phyloP scores from a whole-genome alignment of 2,329 filamentous ascomycete genomes.

The Xylaria hypoxylon region DNA sequence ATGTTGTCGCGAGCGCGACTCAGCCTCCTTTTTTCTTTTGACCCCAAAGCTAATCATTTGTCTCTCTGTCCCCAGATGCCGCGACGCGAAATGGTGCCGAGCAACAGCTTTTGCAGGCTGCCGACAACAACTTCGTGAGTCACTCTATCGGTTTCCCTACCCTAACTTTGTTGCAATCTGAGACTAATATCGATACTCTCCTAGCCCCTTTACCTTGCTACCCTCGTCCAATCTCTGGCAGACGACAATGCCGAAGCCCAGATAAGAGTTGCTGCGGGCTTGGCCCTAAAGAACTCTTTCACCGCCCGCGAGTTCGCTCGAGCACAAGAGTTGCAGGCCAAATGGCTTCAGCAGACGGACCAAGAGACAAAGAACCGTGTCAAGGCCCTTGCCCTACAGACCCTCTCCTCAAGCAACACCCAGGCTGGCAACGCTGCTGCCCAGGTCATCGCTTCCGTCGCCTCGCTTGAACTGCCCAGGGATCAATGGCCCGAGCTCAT shows the following conservation, averaged over 20 bases:
- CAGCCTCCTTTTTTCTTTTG: slow-evolving; percentile 14
- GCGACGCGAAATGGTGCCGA: slow-evolving; percentile 90
- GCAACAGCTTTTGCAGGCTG: slow-evolving; percentile 91
- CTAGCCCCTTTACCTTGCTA: slow-evolving; percentile 87
- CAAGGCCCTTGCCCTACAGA: slow-evolving; percentile 91
- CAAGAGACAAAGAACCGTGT: slow-evolving; percentile 85
- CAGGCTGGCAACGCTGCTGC: slow-evolving; percentile 90
- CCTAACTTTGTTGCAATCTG: slow-evolving; percentile 34
- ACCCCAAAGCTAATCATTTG: slow-evolving; percentile 51
- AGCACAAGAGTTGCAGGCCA: slow-evolving; percentile 88
- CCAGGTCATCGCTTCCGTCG: slow-evolving; percentile 95
- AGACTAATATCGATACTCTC: slow-evolving; percentile 37
- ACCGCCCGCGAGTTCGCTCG: slow-evolving; percentile 89
- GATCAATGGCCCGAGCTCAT: slow-evolving; percentile 95
- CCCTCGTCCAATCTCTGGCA: slow-evolving; percentile 92
- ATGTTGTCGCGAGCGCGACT: slow-evolving; percentile 26
- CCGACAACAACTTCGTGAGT: slow-evolving; percentile 93
- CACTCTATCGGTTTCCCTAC: slow-evolving; percentile 34
- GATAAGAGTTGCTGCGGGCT: slow-evolving; percentile 93
- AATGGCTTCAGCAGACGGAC: slow-evolving; percentile 90
- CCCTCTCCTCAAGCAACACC: slow-evolving; percentile 80
- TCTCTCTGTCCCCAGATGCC: slow-evolving; percentile 73
- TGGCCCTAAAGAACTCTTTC: slow-evolving; percentile 98
- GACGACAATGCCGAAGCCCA: slow-evolving; percentile 86
- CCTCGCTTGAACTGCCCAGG: slow-evolving; percentile 91